Evolutionary conservation across 2,329 filamentous ascomycete genomes (phyloP), one percentile per base, ranked within the genome.

Genomic region (Hymenoscyphus albidus): DNA sequence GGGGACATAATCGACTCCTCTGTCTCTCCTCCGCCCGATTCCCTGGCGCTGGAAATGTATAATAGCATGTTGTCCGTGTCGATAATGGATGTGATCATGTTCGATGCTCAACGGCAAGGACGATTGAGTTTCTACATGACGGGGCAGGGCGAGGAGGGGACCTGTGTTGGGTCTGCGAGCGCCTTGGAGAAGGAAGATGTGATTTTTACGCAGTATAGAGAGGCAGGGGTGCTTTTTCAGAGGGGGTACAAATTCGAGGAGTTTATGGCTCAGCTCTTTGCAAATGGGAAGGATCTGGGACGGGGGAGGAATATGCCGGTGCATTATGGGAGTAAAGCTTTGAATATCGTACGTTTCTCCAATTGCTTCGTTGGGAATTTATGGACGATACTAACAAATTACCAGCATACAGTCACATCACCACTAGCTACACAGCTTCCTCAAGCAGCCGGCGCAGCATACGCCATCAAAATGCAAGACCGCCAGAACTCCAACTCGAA

Each of bases 41-140:
- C 64, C 5, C 59, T 74, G 4, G 70, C 70, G 1, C 63, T 74
- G n/a, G 58, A 70, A 39, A 72, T 75, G 70, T 75, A 75, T 76
- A 82, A 79, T 65, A 85, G 88, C 71, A 90, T 90, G 88, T 73
- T 90, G 10, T 83, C 81, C 42, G 80, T 88, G 10, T 87, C 90
- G 63, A 90, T 98, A 70, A 95, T 99, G 92, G 95, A 99, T 75
- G 78, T 96, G 63, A 91, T 98, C 76, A 98, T 98, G 93, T 97
- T 97, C 74, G 95, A 99, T 74, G 93, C 95, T 0, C 95, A 99
- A 78, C 84, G 95, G 57, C 95, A 99, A 78, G 75, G 75, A 12
- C 69, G 74, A 31, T 44, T 76, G 22, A 72, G 69, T 61, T 99
- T 99, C 79, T 99, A 99, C 78, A 98, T 99, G 91, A 94, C 94